A percentile compares a stretch with the other conserved stretches of the same genome.
Evolutionary conservation across 192 early-diverging fungal species (phyloP).

Genomic region (Coemansia umbellata): DNA sequence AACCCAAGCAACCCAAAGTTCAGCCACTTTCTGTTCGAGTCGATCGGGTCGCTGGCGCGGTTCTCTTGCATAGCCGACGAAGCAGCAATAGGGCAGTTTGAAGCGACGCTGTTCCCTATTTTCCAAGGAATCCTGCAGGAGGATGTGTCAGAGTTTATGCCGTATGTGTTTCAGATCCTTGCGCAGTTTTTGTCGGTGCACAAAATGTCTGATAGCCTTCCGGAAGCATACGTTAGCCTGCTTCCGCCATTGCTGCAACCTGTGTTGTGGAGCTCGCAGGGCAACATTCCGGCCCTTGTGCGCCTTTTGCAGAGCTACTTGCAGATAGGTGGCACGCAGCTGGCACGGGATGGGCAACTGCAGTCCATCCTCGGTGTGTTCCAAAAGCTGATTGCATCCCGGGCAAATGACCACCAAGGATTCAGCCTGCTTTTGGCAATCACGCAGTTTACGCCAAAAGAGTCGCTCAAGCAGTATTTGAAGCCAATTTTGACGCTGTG

Average conservation of each 20-base stretch:
- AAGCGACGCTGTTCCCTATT: conserved; percentile 80
- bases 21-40: conserved; percentile 96
- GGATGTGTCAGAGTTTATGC: conserved; percentile 88
- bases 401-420: conserved; percentile 80
- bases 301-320: conserved; percentile 84
- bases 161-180: conserved; percentile 96
- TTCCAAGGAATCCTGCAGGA: conserved; percentile 83
- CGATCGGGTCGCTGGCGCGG: conserved; percentile 79
- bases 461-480: conserved; percentile 52
- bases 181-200: conserved; percentile 84
- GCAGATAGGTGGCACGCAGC: conserved; percentile 62
- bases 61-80: conserved; percentile 75
- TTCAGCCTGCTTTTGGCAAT: conserved; percentile 78
- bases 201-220: conserved; percentile 53
- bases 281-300: conserved; percentile 93
- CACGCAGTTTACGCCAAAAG: conserved; percentile 72
- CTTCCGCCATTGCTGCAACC: conserved; percentile 78
- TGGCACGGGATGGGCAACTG: conserved; percentile 69
- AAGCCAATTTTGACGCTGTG: conserved; percentile 61
- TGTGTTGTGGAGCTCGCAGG: conserved; percentile 80
- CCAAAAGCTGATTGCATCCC: conserved; percentile 84
- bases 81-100: conserved; percentile 72
- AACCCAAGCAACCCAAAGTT: conserved; percentile 98
- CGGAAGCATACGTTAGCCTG: conserved; percentile 69
- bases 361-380: conserved; percentile 87